Evolutionary conservation across 2,329 filamentous ascomycete genomes (phyloP), one percentile per base, ranked within the genome.

Genomic region (Pestalotiopsis fici): DNA sequence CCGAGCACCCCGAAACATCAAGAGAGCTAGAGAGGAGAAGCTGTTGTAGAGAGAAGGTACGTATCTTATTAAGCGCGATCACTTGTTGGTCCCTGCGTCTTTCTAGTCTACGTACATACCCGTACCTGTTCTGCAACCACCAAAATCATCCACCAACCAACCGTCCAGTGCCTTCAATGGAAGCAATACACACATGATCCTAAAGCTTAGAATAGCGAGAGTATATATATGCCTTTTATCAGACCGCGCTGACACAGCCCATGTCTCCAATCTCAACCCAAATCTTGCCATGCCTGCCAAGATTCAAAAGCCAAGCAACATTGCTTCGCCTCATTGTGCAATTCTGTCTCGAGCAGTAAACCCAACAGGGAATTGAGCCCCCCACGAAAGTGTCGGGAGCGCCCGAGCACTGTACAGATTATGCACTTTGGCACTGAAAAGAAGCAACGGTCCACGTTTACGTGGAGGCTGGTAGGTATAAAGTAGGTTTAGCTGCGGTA

Each of bases 1-100:
- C 63, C 63, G 63, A 65, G 47, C 63, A 57, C 37, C 28, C 63
- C 63, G 63, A 65, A 13, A 15, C n/a, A 9, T 37, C 23, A 50
- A 5, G 31, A 9, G 31, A 6, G 31, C 31, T 35, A 6, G 31
- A 35, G 31, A 35, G 31, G 31, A 35, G 31, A 35, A 35, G 31
- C 31, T 35, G 31, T n/a, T n/a, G n/a, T n/a, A n/a, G n/a, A n/a
- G n/a, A n/a, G n/a, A n/a, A 43, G 39, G 39, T 50, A 50, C 43
- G 43, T 2, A 23, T 18, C 18, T 50, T 9, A 18, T n/a, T n/a
- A n/a, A 21, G 6, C 43, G 43, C 18, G 21, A n/a, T 21, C 18
- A n/a, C 3, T 11, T n/a, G 15, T 9, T 50, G 43, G 43, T 50
- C 43, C 43, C 43, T 50, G 43, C 43, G 43, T 50, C n/a, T 6